Evolutionary conservation across 2,329 filamentous ascomycete genomes (phyloP).

Genomic region (Trichoderma asperellum): DNA sequence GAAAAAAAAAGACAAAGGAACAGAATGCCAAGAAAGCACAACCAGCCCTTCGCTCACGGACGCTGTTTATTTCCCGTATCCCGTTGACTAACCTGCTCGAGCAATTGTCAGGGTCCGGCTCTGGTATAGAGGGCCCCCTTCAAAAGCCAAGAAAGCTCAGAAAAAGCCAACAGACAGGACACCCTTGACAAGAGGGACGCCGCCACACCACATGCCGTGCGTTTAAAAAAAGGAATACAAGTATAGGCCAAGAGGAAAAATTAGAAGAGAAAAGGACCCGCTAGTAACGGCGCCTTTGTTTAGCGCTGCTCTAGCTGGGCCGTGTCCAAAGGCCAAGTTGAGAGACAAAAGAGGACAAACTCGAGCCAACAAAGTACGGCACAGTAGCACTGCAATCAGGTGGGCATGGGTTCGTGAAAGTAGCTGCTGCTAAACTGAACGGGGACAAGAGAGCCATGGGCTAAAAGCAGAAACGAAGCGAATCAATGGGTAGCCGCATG

Average conservation of each 20-base stretch:
- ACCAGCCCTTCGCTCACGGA: background rate
- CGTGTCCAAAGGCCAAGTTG: background rate
- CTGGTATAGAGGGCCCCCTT: background rate
- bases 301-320: background rate
- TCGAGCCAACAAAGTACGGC: too few species aligned
- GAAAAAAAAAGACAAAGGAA: background rate
- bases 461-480: background rate
- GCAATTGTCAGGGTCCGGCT: background rate
- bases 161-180: background rate
- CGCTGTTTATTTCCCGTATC: background rate
- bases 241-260: background rate
- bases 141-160: background rate
- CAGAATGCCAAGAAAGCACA: background rate
- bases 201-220: background rate
- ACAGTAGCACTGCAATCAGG: background rate
- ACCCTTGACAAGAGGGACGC: background rate
- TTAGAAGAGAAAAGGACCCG: background rate
- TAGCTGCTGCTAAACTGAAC: background rate
- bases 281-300: constrained; percentile 12
- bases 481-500: background rate
- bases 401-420: background rate
- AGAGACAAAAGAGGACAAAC: background rate
- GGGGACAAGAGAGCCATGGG: background rate
- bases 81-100: background rate
- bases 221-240: background rate